Evolutionary conservation across 257 asterid genomes (phyloP).

Genomic region (Fraxinus pennsylvanica): DNA sequence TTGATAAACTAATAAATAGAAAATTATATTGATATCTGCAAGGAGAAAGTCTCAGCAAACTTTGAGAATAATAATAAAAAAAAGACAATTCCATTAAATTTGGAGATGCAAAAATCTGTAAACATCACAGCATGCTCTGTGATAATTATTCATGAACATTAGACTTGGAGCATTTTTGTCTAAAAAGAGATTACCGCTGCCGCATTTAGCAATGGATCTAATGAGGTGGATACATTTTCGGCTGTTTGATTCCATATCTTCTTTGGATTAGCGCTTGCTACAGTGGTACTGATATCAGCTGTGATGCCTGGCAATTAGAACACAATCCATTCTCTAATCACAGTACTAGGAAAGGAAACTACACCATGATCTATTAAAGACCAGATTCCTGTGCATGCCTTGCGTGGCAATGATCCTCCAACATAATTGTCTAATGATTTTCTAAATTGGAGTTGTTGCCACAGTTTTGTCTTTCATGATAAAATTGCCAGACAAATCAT

Average conservation of each 20-base stretch:
- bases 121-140: neutral
- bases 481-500: neutral
- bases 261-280: no score
- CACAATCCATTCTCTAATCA: no score
- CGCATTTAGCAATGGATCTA: neutral
- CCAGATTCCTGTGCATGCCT: neutral
- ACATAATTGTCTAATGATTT: neutral
- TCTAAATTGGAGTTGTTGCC: conserved; percentile 16
- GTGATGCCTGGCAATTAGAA: no score
- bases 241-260: no score
- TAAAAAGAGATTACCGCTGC: neutral
- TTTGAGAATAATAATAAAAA: no score
- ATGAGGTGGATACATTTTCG: neutral
- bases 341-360: no score
- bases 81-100: no score
- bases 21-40: no score
- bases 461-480: conserved; percentile 5
- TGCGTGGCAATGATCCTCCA: neutral
- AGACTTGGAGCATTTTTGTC: neutral
- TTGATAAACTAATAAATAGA: no score
- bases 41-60: no score
- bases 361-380: neutral
- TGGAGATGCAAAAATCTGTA: no score
- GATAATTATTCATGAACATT: neutral
- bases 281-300: no score